Evolutionary conservation across 306 rosid genomes (phyloP).

Genomic region (Pyrus pyrifolia): DNA sequence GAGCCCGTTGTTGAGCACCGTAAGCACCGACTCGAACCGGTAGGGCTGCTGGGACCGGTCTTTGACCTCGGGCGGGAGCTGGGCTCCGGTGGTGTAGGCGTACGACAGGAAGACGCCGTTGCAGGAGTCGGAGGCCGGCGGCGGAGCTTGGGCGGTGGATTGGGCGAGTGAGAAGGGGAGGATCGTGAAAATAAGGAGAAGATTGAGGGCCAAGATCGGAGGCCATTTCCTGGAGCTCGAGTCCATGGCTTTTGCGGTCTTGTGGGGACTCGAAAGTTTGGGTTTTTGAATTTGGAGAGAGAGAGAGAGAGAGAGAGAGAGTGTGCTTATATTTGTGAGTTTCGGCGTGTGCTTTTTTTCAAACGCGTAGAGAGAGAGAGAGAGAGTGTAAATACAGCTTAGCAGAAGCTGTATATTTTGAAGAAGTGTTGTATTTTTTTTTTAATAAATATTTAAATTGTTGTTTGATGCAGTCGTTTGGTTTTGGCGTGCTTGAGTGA

Average conservation of each 20-base stretch:
- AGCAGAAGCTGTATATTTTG: no score
- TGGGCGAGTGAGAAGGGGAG: conserved; percentile 25
- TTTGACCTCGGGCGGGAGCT: conserved; percentile 43
- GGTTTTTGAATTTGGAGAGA: conserved; percentile 9
- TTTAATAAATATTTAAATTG: no score
- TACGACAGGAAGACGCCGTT: conserved; percentile 66
- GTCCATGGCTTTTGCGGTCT: conserved; percentile 12
- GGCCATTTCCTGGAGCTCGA: neutral
- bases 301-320: neutral
- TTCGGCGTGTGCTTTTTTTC: neutral
- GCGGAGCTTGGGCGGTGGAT: conserved; percentile 20
- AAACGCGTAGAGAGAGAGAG: conserved; percentile 20
- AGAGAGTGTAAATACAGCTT: neutral
- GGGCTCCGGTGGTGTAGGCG: conserved; percentile 33
- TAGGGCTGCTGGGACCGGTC: conserved; percentile 40
- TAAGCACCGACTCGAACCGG: conserved; percentile 69
- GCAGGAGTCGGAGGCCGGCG: conserved; percentile 41
- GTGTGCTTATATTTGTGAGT: neutral
- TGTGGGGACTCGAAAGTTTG: neutral
- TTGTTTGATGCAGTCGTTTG: no score
- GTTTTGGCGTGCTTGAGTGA: no score
- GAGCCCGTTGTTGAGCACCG: conserved; percentile 70
- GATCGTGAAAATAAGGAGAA: neutral
- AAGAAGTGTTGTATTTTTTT: no score
- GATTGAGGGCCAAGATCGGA: conserved; percentile 9